Evolutionary conservation across 1,139 yeast genomes (phyloP), one percentile per base, ranked within the genome.

Genomic region (Hanseniaspora uvarum): DNA sequence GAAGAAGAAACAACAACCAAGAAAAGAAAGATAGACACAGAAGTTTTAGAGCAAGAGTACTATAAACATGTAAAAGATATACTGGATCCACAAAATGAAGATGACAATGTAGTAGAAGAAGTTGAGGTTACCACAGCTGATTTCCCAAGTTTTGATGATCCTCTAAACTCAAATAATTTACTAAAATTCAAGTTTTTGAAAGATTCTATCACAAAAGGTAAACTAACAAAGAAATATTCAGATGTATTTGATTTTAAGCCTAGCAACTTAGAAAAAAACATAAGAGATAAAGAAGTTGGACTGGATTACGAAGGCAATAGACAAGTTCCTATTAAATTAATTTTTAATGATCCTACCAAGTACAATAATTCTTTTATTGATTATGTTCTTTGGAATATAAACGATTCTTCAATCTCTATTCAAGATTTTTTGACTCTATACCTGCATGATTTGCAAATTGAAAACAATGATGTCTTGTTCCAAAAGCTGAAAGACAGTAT

Each of bases 321-420:
- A 34, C 55, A 36, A 36, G 57, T 45, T 41, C 98, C 99, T 1
- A 81, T 92, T 33, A 79, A 87, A 58, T 69, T 94, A 39, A 80
- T 79, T 55, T 67, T 89, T 38, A 96, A 87, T 58, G 79, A 81
- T 58, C 82, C 83, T 55, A 77, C 78, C 36, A 79, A 85, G 56
- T 74, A 89, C 28, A 81, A 79, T 21, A 50, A 50, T 16, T 36
- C 23, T 5, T 50, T 50, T 23, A 37, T 37, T 21, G 99, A 92
- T 63, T 80, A 81, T 58, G 81, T 94, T 62, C 76, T 89, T 77
- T 92, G 98, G 98, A 88, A 92, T 64, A 63, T 86, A 46, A 81
- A 83, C 62, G 97, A 92, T 63, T 70, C 79, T 4, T 71, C 83
- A 31, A 73, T 89, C 24, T 82, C 95, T 0, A 96, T 97, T 0